phyloP scores from a whole-genome alignment of 345 rosid species.

The Ailanthus altissimus region DNA sequence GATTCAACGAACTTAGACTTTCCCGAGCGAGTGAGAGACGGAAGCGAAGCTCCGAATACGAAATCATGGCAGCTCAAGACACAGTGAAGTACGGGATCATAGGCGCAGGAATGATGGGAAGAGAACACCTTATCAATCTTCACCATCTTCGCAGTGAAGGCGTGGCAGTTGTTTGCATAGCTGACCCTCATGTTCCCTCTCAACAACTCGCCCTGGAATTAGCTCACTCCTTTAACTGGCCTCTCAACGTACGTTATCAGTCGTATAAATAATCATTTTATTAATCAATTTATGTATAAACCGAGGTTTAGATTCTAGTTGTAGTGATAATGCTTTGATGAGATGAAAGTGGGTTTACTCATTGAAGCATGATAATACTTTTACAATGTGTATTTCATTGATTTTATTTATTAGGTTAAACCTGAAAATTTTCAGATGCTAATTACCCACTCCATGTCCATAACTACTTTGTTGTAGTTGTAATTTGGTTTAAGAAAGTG shows the following conservation, averaged over 20 bases:
- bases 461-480: background rate
- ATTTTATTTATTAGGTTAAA: background rate
- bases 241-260: constrained; percentile 47
- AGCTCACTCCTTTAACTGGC: constrained; percentile 65
- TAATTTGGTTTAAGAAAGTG: background rate
- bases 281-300: background rate
- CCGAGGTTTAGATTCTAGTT: background rate
- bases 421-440: background rate
- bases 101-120: constrained; percentile 98
- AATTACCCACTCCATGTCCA: background rate
- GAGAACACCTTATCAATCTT: constrained; percentile 88
- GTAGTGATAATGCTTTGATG: too few relatives aligned
- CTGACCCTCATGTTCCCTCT: constrained; percentile 84
- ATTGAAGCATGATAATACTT: background rate
- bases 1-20: too few relatives aligned
- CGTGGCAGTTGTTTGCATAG: constrained; percentile 64
- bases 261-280: background rate
- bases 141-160: constrained; percentile 72
- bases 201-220: constrained; percentile 59
- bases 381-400: background rate
- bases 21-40: background rate
- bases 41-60: background rate
- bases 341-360: too few relatives aligned
- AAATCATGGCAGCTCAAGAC: constrained; percentile 22
- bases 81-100: constrained; percentile 72